Evolutionary conservation across 2,329 filamentous ascomycete genomes (phyloP).

Genomic region (Ceratocystis alfenasii): DNA sequence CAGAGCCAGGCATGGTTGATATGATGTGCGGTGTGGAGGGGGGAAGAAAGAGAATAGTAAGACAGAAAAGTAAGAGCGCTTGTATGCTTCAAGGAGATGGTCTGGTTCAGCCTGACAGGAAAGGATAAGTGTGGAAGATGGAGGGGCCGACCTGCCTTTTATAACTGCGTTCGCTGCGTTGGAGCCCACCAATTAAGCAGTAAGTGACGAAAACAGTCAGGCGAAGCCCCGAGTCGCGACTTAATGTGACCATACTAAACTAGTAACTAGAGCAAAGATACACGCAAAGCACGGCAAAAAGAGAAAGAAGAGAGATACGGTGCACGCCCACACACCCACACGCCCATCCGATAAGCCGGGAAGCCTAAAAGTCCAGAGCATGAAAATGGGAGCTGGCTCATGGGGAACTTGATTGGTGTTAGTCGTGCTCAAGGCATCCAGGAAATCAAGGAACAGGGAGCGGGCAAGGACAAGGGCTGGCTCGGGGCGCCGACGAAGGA

Average conservation of each 20-base stretch:
- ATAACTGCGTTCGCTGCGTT: background rate
- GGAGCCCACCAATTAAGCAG: background rate
- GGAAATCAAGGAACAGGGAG: background rate
- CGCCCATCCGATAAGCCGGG: conserved; percentile 3
- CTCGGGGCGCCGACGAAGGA: background rate
- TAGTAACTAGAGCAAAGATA: background rate
- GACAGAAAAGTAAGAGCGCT: background rate
- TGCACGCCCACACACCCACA: background rate
- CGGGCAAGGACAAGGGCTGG: background rate
- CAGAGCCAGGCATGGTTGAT: conserved; percentile 23
- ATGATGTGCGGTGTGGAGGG: background rate
- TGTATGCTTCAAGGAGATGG: conserved; percentile 6
- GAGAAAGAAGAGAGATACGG: too few species aligned
- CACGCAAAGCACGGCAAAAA: background rate
- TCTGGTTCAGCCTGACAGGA: background rate
- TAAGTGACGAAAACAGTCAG: too few species aligned
- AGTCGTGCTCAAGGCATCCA: background rate
- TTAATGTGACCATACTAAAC: conserved; percentile 1
- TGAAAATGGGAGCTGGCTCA: background rate
- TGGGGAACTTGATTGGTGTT: conserved; percentile 4
- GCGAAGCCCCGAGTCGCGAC: background rate
- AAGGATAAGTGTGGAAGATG: conserved; percentile 4
- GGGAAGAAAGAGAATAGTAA: conserved; percentile 6
- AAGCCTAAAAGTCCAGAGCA: background rate
- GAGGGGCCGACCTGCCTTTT: conserved; percentile 4